Percentiles rank a stretch among this genome's conserved stretches.
Conservation (phyloP, 768 basidiomycete species). For the Tulasnella sp. region DNA sequence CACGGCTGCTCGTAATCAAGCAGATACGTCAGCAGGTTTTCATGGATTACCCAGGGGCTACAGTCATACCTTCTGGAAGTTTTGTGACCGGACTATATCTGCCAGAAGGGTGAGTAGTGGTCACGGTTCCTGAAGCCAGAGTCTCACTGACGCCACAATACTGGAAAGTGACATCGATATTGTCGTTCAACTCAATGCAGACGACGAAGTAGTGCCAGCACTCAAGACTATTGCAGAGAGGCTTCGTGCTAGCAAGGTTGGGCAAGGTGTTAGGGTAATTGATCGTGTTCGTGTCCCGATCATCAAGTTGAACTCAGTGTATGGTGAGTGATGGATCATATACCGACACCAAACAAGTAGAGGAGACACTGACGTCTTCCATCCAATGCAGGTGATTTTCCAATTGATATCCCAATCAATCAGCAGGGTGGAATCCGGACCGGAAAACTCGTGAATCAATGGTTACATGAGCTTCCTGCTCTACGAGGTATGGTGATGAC, state of each 20-base stretch:
- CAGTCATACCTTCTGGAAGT: constrained; percentile 79
- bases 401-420: constrained; percentile 90
- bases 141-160: background rate
- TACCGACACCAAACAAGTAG: constrained; percentile 25
- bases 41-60: constrained; percentile 61
- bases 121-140: background rate
- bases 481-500: constrained; percentile 75
- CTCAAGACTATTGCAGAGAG: constrained; percentile 63
- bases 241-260: too few species aligned
- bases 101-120: constrained; percentile 74
- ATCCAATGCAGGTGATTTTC: constrained; percentile 44
- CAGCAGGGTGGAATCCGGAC: constrained; percentile 73
- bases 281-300: constrained; percentile 92
- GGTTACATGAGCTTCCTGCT: constrained; percentile 63
- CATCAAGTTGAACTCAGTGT: constrained; percentile 79
- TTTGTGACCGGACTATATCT: constrained; percentile 89
- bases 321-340: constrained; percentile 31
- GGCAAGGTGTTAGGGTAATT: constrained; percentile 73
- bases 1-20: constrained; percentile 58
- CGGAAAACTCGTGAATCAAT: constrained; percentile 66
- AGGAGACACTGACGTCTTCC: background rate
- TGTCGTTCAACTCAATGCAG: constrained; percentile 75
- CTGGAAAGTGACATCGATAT: constrained; percentile 78
- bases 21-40: constrained; percentile 55
- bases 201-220: constrained; percentile 53